Base-by-base conservation (phyloP, 164 flowering plant species). In the Aristolochia californica region DNA sequence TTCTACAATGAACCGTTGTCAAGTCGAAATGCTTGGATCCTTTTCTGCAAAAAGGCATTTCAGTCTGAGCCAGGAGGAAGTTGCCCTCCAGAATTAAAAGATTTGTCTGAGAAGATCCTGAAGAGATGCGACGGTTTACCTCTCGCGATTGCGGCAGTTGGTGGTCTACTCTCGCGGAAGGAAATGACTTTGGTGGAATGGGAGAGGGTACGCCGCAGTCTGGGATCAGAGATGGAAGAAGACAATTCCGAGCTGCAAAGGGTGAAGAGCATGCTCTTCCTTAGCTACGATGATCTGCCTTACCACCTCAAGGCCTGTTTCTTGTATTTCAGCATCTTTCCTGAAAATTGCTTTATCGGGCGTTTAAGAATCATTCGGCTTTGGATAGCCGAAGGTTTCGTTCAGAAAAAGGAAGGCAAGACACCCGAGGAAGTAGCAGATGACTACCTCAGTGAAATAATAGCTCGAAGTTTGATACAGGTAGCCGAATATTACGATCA, bases 1-100 rank as follows among this genome's bases (percentile, higher is more conserved):
- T 50, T 64, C 23, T 15, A 34, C 4, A 56, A 61, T 2, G 56
- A 48, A 0, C 61, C 57, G 17, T 43, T 75, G 9, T 25, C 22
- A 1, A 17, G 27, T 0, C 51, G 64, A 0, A 68, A 77, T 14
- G 66, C 82, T 14, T 79, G 77, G 77, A 54, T 57, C 27, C 50
- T 80, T 4, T 62, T 78, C 13, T 49, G 63, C 15, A 67, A 57
- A 40, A 69, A 67, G 55, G 73, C 69, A 13, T 68, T 65, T 43
- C 16, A 9, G n/a, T 4, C 3, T 21, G 45, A 25, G 22, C 2
- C 1, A 12, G 52, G 45, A 1, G 48, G 51, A 25, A 11, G 10
- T 17, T 66, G 73, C 54, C 66, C 73, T 40, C 48, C 53, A 0
- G 49, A 66, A 5, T 22, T 66, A 0, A 48, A 54, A 40, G 14